Evolutionary conservation across 345 rosid species (phyloP).

Genomic region (Orychophragmus violaceus): DNA sequence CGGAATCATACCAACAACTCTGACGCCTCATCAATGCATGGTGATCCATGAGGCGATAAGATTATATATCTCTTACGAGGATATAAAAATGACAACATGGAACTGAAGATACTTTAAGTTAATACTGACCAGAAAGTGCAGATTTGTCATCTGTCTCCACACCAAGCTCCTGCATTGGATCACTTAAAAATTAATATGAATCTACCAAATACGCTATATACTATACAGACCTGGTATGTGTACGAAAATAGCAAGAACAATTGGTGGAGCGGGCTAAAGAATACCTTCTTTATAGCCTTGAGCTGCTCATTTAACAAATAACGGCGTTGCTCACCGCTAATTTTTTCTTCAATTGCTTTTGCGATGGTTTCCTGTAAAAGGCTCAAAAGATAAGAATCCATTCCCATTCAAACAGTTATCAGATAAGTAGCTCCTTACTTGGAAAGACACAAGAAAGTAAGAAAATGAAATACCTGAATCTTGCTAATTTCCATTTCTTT

Average conservation of each 20-base stretch:
- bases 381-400: conserved; percentile 9
- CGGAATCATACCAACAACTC: no score
- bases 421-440: background rate
- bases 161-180: background rate
- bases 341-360: conserved; percentile 96
- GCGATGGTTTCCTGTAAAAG: conserved; percentile 79
- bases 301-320: no score
- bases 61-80: background rate
- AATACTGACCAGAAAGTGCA: background rate
- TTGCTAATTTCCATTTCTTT: conserved; percentile 15
- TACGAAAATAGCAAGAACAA: conserved; percentile 2
- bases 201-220: background rate
- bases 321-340: conserved; percentile 60
- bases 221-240: background rate
- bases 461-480: conserved; percentile 65
- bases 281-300: conserved; percentile 14
- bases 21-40: background rate
- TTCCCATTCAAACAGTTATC: background rate
- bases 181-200: background rate
- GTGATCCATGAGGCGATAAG: background rate
- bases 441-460: background rate
- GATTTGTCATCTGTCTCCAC: background rate
- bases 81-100: background rate
- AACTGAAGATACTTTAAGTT: background rate
- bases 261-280: background rate